Base-by-base conservation (phyloP, 2,329 filamentous ascomycete genomes). In the Aspergillus ochraceoroseus region DNA sequence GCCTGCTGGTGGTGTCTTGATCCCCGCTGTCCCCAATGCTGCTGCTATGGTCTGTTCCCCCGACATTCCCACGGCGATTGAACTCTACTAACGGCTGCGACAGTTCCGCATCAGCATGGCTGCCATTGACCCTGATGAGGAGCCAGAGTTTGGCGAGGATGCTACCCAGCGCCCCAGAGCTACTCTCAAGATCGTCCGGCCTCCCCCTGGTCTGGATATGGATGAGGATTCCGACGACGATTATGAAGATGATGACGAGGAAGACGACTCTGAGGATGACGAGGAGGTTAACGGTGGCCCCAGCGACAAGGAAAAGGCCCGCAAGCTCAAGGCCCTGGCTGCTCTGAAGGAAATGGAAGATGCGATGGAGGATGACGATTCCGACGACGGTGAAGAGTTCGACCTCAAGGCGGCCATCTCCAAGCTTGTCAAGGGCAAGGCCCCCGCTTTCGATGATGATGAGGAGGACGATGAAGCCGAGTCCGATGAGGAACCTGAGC, bases 31-130 rank as follows among this genome's bases (percentile, higher is more conserved):
- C 49, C 76, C 82, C 49, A 82, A 90, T 54, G 83, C 90, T 58
- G 85, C 86, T 62, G 86, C 87, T 46, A 85, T 85, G 65, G 87
- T 94, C 75, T 75, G 85, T 78, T 36, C 40, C 32, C 3, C 5
- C 11, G 9, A 9, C 9, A 7, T 15, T 31, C 32, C 6, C n/a
- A n/a, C 6, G 4, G 17, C 12, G 4, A 17, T 11, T 23, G 12
- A 8, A 26, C 6, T 31, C 18, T 32, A n/a, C 20, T 43, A 30
- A 43, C 20, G 13, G 6, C n/a, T 11, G n/a, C 2, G 28, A 18
- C 59, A 95, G 89, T 94, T 95, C 72, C 87, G 87, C 65, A 87
- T 98, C 62, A 96, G 89, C 59, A 98, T 98, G 92, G 92, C 94
- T 59, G 92, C 92, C 52, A 83, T 98, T 65, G 90, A 98, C 65